Evolutionary conservation across 139 green algal species (phyloP).

Genomic region (Coccomyxa sp.): DNA sequence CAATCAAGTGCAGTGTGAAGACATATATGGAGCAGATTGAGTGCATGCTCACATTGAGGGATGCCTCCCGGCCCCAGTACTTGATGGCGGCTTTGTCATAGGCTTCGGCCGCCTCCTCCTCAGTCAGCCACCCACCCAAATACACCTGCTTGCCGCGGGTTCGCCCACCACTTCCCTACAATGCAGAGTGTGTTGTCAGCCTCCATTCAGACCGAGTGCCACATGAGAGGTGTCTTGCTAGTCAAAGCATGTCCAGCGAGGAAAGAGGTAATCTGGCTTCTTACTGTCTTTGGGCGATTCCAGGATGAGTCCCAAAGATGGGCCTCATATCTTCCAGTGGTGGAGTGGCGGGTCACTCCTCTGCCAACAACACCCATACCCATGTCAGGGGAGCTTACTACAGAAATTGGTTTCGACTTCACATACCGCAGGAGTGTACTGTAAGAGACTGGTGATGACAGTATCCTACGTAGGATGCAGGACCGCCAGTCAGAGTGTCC

Average conservation of each 20-base stretch:
- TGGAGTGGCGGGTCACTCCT: constrained; percentile 58
- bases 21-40: not conserved
- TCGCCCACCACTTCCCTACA: constrained; percentile 45
- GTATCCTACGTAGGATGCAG: not conserved
- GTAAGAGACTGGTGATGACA: not conserved
- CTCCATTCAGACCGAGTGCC: not conserved
- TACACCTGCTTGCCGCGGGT: constrained; percentile 69
- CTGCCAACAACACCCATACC: constrained; percentile 13
- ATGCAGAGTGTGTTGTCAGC: not conserved
- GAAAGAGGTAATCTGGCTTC: not conserved
- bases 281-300: not conserved
- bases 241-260: not conserved
- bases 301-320: constrained; percentile 51
- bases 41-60: constrained; percentile 51
- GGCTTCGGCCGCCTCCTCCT: constrained; percentile 65
- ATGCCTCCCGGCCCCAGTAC: constrained; percentile 48
- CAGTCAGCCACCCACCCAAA: constrained; percentile 64
- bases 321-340: constrained; percentile 70
- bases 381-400: not conserved
- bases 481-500: not conserved
- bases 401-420: not conserved
- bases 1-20: not conserved
- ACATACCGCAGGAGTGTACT: not conserved
- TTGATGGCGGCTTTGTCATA: constrained; percentile 76
- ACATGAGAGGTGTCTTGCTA: not conserved